Evolutionary conservation across 2,329 filamentous ascomycete genomes (phyloP).

Genomic region (Rutstroemia sp.): DNA sequence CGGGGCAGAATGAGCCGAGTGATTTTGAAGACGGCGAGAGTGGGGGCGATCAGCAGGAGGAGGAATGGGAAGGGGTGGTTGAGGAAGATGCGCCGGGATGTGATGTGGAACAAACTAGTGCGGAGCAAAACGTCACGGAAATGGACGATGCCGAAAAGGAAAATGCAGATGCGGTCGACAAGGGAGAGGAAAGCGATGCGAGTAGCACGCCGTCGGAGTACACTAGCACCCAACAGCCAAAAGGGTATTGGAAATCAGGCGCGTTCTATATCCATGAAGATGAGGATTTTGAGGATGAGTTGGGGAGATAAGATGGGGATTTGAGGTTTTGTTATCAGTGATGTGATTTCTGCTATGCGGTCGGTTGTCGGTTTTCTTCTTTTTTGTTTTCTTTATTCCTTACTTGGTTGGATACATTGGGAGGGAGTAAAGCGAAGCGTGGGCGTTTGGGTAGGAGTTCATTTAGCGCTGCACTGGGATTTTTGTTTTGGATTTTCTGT

Average conservation of each 20-base stretch:
- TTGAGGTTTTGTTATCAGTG: no score
- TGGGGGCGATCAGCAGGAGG: slow-evolving; percentile 1
- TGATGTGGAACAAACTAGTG: neutral
- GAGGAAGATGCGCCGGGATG: neutral
- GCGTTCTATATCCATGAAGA: slow-evolving; percentile 8
- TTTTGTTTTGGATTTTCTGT: no score
- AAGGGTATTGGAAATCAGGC: neutral
- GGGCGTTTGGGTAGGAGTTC: no score
- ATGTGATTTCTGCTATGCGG: no score
- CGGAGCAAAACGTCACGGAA: neutral
- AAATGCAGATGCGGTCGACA: neutral
- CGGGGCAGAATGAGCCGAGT: slow-evolving; percentile 18
- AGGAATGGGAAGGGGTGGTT: slow-evolving; percentile 11
- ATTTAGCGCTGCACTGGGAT: no score
- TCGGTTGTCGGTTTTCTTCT: no score
- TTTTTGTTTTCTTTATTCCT: no score
- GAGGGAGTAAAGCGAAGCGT: no score
- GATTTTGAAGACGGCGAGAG: slow-evolving; percentile 14
- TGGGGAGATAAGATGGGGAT: neutral
- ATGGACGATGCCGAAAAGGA: neutral
- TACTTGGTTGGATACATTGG: no score
- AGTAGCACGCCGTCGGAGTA: slow-evolving; percentile 10
- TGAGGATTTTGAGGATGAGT: slow-evolving; percentile 10
- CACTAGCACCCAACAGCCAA: slow-evolving; percentile 1
- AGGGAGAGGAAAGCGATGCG: slow-evolving; percentile 8